These are phyloP conservation scores for Cryptococcus jaspeensis DNA, from an alignment of 1,284 basidiomycete species.

Conservation along the genomic window DNA sequence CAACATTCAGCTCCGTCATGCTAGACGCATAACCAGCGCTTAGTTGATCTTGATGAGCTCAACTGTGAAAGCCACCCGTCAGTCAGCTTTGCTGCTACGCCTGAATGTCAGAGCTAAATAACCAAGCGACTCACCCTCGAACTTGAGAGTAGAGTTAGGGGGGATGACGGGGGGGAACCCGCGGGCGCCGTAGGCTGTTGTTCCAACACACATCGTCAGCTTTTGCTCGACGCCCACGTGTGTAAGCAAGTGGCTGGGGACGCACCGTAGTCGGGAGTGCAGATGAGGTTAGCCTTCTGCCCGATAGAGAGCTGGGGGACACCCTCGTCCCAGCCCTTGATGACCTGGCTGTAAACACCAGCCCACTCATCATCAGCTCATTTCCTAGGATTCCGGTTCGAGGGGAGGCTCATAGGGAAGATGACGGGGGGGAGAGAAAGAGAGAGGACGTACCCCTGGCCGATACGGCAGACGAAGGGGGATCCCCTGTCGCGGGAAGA, in stretches of 20 bases:
- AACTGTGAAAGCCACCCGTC: conserved; percentile 48
- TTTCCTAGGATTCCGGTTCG: too few species aligned
- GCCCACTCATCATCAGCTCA: not conserved
- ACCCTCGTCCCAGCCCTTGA: conserved; percentile 84
- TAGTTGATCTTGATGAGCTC: conserved; percentile 71
- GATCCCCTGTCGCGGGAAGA: conserved; percentile 52
- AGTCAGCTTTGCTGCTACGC: not conserved
- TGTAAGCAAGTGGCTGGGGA: too few species aligned
- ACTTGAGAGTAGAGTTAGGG: conserved; percentile 68
- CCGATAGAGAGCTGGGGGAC: conserved; percentile 60
- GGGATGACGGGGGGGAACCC: conserved; percentile 78
- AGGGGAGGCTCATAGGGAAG: not conserved
- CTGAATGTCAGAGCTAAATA: conserved; percentile 35
- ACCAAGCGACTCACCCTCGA: conserved; percentile 62
- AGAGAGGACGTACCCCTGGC: conserved; percentile 17
- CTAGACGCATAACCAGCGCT: not conserved
- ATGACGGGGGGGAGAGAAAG: conserved; percentile 51
- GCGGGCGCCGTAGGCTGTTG: conserved; percentile 41
- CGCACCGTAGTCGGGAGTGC: conserved; percentile 41
- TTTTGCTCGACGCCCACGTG: too few species aligned
- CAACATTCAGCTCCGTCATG: not conserved
- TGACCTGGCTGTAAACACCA: conserved; percentile 23
- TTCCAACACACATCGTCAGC: not conserved
- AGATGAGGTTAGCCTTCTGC: conserved; percentile 68
- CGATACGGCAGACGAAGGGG: conserved; percentile 74